Evolutionary conservation across 2,329 filamentous ascomycete genomes (phyloP), one percentile per base, ranked within the genome.

Genomic region (Cladosporium sp.): DNA sequence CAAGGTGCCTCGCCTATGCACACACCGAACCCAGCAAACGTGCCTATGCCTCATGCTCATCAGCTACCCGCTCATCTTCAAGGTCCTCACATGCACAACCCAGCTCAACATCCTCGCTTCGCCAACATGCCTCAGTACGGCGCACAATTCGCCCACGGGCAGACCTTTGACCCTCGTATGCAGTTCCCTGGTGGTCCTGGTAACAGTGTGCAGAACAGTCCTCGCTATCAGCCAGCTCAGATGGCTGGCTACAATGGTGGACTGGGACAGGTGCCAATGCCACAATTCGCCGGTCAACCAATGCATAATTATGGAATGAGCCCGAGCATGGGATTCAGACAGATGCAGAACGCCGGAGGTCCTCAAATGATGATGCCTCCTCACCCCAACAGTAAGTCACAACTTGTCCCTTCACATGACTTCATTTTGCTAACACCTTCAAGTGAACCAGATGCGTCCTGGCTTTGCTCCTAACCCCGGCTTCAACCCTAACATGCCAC

Each of bases 11-110:
- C 87, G 62, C 83, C 84, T 12, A 75, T 85, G 36, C 87, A 90
- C 68, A 83, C 85, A 44, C 67, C 68, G 4, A 75, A 78, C 60
- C 73, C 77, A 42, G 77, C 76, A 17, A 83, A 88, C 60, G 86
- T 87, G 4, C 88, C 89, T 59, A 80, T 91, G 63, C 81, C 90
- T 35, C 91, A 94, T 67, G 89, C 92, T 64, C 89, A 94, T 64
- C 91, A 94, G 68, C 77, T 96, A 24, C 90, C 91, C 0, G 84
- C 88, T 69, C 90, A 95, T 68, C 83, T 96, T 61, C 91, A 91
- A 67, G 88, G 90, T 62, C 87, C 87, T 58, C 83, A 80, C 63
- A 83, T 89, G 70, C 82, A 83, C 24, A 84, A 86, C 80, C 87
- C 47, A 84, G 86, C 67, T 87, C 87, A 22, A 84, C 85, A 88